phyloP scores from a whole-genome alignment of 345 rosid species.

The Bruguiera gymnorhiza region DNA sequence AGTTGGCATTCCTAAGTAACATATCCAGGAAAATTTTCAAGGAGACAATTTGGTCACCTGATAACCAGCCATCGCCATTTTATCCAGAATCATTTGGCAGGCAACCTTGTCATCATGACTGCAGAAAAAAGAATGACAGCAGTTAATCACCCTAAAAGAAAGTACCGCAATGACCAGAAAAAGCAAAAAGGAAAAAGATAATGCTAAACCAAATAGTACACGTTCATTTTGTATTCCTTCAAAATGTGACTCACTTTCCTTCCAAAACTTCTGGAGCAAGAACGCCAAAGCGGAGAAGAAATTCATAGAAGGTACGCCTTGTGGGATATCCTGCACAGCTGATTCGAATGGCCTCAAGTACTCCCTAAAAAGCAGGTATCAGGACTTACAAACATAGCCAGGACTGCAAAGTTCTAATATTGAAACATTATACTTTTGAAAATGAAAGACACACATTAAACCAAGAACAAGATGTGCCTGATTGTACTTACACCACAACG shows the following conservation, averaged over 20 bases:
- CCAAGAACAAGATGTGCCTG: slow-evolving; percentile 8
- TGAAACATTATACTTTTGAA: slow-evolving; percentile 2
- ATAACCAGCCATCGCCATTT: slow-evolving; percentile 88
- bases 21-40: slow-evolving; percentile 10
- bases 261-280: slow-evolving; percentile 96
- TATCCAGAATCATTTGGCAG: slow-evolving; percentile 85
- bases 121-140: slow-evolving; percentile 19
- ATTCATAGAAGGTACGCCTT: slow-evolving; percentile 88
- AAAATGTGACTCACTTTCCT: slow-evolving; percentile 58
- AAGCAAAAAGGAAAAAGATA: slow-evolving; percentile 6
- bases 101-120: slow-evolving; percentile 94
- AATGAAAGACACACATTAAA: slow-evolving; percentile 9
- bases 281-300: slow-evolving; percentile 94
- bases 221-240: neutral
- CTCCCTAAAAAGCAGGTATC: slow-evolving; percentile 54
- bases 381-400: slow-evolving; percentile 10
- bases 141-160: slow-evolving; percentile 9
- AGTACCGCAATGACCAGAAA: neutral
- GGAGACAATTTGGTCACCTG: slow-evolving; percentile 55
- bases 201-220: neutral
- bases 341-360: slow-evolving; percentile 97
- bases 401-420: slow-evolving; percentile 9
- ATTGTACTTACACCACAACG: slow-evolving; percentile 93
- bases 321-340: slow-evolving; percentile 99
- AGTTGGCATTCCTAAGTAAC: slow-evolving; percentile 6